These are phyloP conservation scores for Botrytis sinoallii DNA, from an alignment of 2,329 filamentous ascomycete species.

Conservation along the genomic window DNA sequence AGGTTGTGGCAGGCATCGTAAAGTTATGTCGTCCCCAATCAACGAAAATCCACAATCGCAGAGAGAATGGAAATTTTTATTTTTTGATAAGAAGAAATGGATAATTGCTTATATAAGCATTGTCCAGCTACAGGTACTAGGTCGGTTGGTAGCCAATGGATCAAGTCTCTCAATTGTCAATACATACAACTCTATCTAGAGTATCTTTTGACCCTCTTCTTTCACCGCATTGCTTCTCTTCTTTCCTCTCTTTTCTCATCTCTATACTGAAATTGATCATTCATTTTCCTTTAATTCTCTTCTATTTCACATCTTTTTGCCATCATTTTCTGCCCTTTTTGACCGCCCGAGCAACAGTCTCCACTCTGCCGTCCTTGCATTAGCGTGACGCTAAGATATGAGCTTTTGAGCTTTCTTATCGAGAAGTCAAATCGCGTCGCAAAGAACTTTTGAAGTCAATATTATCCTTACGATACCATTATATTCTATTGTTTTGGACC, in stretches of 20 bases:
- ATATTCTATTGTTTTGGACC: not conserved
- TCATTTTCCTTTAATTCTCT: not conserved
- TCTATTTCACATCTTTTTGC: not conserved
- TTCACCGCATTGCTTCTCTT: not conserved
- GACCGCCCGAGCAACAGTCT: not conserved
- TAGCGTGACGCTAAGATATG: slow-evolving; percentile 19
- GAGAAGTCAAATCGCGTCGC: slow-evolving; percentile 12
- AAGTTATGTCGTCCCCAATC: slow-evolving; percentile 23
- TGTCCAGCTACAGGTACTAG: not conserved
- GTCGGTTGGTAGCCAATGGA: not conserved
- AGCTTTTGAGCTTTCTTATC: slow-evolving; percentile 18
- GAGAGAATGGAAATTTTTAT: slow-evolving; percentile 11
- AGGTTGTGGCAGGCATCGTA: slow-evolving; percentile 60
- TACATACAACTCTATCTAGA: not conserved
- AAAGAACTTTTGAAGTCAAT: slow-evolving; percentile 12
- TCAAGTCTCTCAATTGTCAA: not conserved
- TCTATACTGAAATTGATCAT: not conserved
- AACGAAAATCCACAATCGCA: slow-evolving; percentile 4
- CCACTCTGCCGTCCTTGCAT: not conserved
- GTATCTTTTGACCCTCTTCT: not conserved
- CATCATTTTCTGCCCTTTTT: not conserved
- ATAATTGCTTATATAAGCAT: not conserved
- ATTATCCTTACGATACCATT: not conserved
- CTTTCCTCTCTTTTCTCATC: not conserved
- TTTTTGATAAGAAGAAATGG: slow-evolving; percentile 10